phyloP scores from a whole-genome alignment of 441 rosid genomes.

The Arabidopsis lyrata region DNA sequence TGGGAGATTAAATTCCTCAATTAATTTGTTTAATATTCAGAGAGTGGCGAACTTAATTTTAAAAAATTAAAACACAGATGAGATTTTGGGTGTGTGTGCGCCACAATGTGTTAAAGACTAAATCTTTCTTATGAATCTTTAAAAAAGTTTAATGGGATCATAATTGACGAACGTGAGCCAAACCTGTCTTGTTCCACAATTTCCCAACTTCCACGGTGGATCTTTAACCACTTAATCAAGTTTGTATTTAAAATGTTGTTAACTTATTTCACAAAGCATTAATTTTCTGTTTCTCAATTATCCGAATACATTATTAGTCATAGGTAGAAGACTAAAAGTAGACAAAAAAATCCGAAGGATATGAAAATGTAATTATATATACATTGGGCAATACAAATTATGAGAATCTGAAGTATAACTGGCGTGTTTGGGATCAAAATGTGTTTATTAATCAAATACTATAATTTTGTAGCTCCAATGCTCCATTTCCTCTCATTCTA shows the following conservation, averaged over 20 bases:
- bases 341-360: not conserved
- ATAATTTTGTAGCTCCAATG: no score
- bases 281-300: conserved; percentile 1
- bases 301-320: conserved; percentile 11
- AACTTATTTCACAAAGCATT: not conserved
- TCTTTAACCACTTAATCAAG: conserved; percentile 33
- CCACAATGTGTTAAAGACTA: conserved; percentile 47
- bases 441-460: not conserved
- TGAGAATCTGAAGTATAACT: no score
- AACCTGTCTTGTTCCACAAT: conserved; percentile 52
- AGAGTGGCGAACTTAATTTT: conserved; percentile 13
- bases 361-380: not conserved
- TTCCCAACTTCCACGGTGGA: conserved; percentile 46
- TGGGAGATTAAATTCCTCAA: conserved; percentile 10
- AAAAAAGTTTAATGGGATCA: conserved; percentile 34
- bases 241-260: conserved; percentile 1
- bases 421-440: no score
- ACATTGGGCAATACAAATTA: no score
- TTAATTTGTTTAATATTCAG: conserved; percentile 28
- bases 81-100: conserved; percentile 38
- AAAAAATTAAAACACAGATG: conserved; percentile 27
- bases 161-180: conserved; percentile 63
- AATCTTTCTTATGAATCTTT: conserved; percentile 38
- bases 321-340: not conserved
- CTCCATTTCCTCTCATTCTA: no score